phyloP scores from a whole-genome alignment of 1,139 yeast genomes.

The Saccharomyces uvarum region DNA sequence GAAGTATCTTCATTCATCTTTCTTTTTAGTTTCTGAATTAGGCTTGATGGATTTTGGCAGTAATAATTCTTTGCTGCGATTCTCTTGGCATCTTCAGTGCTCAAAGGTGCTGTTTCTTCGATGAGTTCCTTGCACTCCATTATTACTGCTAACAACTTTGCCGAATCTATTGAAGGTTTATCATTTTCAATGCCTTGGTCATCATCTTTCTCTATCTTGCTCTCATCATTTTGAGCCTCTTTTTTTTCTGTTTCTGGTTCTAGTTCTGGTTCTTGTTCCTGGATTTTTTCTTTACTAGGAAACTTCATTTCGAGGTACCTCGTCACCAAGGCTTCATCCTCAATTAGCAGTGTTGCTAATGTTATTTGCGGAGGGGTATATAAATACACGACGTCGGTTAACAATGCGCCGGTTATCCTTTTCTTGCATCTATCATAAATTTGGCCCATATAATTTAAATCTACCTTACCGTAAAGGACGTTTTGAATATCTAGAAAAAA shows the following conservation, averaged over 20 bases:
- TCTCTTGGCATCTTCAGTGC: slow-evolving; percentile 52
- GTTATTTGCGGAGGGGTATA: slow-evolving; percentile 96
- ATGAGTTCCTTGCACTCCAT: slow-evolving; percentile 45
- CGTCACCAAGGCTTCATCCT: slow-evolving; percentile 56
- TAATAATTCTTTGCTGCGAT: slow-evolving; percentile 60
- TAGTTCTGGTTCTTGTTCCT: slow-evolving; percentile 5
- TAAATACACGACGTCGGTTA: slow-evolving; percentile 67
- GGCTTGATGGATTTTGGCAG: slow-evolving; percentile 50
- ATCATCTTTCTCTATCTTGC: slow-evolving; percentile 10
- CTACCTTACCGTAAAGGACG: slow-evolving; percentile 38
- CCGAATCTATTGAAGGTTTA: slow-evolving; percentile 30
- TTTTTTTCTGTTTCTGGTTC: slow-evolving; percentile 3
- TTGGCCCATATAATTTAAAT: slow-evolving; percentile 34
- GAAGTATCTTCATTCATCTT: slow-evolving; percentile 14
- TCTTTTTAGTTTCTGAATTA: slow-evolving; percentile 33
- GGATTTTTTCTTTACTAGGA: slow-evolving; percentile 24
- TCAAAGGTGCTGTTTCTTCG: slow-evolving; percentile 38
- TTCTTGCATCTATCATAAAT: slow-evolving; percentile 64
- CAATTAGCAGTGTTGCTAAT: slow-evolving; percentile 67
- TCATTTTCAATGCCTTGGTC: slow-evolving; percentile 5
- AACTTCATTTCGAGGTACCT: slow-evolving; percentile 59
- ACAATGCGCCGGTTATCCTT: slow-evolving; percentile 54
- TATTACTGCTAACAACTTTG: slow-evolving; percentile 40
- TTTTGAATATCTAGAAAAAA: slow-evolving; percentile 83
- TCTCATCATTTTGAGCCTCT: slow-evolving; percentile 4